Evolutionary conservation across 2,329 filamentous ascomycete species (phyloP).

Genomic region (Ramularia endophylla): DNA sequence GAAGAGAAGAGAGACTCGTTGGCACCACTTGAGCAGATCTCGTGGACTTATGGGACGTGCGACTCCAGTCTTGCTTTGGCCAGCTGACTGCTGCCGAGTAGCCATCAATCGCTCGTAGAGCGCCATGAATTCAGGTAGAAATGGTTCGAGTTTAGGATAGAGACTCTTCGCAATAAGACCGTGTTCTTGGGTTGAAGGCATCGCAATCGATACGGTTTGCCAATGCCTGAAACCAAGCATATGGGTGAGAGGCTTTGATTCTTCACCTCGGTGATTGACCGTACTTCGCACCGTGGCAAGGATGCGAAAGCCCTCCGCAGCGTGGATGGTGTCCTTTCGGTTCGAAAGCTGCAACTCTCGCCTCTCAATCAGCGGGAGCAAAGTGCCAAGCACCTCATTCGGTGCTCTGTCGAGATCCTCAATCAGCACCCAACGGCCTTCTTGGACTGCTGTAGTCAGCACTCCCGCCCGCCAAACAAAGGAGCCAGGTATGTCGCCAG

Average conservation of each 20-base stretch:
- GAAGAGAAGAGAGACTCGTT: conserved; percentile 64
- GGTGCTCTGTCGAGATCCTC: conserved; percentile 95
- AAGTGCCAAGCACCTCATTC: conserved; percentile 86
- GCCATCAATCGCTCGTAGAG: conserved; percentile 45
- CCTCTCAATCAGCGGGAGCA: conserved; percentile 86
- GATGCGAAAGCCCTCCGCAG: conserved; percentile 78
- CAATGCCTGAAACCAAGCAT: conserved; percentile 84
- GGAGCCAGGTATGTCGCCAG: conserved; percentile 76
- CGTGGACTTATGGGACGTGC: conserved; percentile 61
- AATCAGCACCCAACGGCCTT: conserved; percentile 94
- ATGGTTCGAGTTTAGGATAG: conserved; percentile 61
- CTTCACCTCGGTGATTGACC: conserved; percentile 59
- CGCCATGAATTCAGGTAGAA: conserved; percentile 51
- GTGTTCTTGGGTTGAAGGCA: conserved; percentile 64
- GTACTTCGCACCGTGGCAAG: conserved; percentile 82
- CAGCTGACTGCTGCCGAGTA: conserved; percentile 36
- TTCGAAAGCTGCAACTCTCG: conserved; percentile 87
- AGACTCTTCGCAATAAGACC: conserved; percentile 64
- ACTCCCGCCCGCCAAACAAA: conserved; percentile 92
- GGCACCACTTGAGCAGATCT: conserved; percentile 89
- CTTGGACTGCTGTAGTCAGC: conserved; percentile 84
- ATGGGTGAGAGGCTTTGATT: conserved; percentile 60
- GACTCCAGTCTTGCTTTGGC: conserved; percentile 48
- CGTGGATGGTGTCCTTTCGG: conserved; percentile 77
- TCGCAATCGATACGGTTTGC: conserved; percentile 65